phyloP scores from a whole-genome alignment of 2,329 filamentous ascomycete genomes.

The Colletotrichum falcatum region DNA sequence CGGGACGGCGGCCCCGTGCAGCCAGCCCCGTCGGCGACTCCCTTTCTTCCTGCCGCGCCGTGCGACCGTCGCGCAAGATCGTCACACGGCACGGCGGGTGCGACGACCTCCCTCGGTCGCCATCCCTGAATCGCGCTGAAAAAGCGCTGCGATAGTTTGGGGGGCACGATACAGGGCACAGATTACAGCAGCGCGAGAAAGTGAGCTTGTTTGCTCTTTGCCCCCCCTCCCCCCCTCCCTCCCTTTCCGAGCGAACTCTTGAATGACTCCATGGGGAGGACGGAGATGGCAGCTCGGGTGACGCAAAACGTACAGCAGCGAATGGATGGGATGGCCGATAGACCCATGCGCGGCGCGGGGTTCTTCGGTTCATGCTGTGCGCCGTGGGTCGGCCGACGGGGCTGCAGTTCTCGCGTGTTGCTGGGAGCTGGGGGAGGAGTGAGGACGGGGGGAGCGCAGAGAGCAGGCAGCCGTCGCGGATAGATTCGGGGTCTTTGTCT shows the following conservation, averaged over 20 bases:
- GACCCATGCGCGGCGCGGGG: conserved; percentile 7
- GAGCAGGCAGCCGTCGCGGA: background rate
- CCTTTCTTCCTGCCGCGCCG: conserved; percentile 12
- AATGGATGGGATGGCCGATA: conserved; percentile 5
- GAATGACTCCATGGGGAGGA: conserved; percentile 14
- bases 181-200: background rate
- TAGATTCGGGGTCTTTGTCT: background rate
- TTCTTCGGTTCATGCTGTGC: conserved; percentile 3
- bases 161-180: background rate
- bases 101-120: background rate
- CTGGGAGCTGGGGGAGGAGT: conserved; percentile 1
- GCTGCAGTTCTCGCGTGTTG: conserved; percentile 20
- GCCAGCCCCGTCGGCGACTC: conserved; percentile 17
- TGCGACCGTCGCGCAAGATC: conserved; percentile 18
- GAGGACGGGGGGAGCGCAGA: background rate
- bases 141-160: background rate
- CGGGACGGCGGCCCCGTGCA: conserved; percentile 17
- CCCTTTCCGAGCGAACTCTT: background rate
- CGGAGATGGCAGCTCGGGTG: conserved; percentile 9
- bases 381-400: conserved; percentile 21
- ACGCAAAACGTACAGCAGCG: conserved; percentile 12
- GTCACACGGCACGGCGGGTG: conserved; percentile 25
- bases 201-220: background rate
- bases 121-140: conserved; percentile 4
- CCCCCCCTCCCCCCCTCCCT: background rate